Evolutionary conservation across 345 rosid genomes (phyloP), one percentile per base, ranked within the genome.

Genomic region (Bretschneidera sinensis): DNA sequence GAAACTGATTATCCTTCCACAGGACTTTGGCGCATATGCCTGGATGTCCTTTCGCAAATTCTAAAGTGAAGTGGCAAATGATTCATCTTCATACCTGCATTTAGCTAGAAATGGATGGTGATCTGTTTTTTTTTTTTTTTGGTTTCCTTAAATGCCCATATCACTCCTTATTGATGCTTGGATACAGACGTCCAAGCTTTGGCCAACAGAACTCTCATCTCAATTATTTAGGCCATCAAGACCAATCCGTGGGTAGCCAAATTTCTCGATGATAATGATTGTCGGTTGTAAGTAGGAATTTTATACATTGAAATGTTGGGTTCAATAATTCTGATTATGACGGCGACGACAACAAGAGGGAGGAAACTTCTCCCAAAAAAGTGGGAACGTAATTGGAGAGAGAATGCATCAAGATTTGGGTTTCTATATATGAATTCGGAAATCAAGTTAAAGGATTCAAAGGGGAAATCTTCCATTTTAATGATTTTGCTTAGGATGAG

Each of bases 171-270:
- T 39, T 39, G 10, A 39, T 11, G 10, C 10, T 9, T 39, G 15
- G 45, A 39, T 39, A 39, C 15, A 39, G 45, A 39, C 16, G 45
- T 39, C 9, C 45, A 14, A 39, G 45, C 16, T 39, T 39, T 39
- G 45, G 2, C 15, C 15, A 1, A 39, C 10, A 1, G 15, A 39
- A 39, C 45, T 13, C 45, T 39, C 9, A 4, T 39, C 10, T 51
- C 73, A 61, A 68, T 61, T 71, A 56, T 52, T 61, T 60, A 49
- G 31, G 15, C 56, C 54, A 39, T 48, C 31, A 25, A 15, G 21
- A 14, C 56, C 50, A 28, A 57, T 43, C 21, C 43, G 22, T 51
- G 21, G 33, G 54, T 34, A 57, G 33, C 53, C 43, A 18, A 19
- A 17, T 49, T 63, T 59, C 48, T 34, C 17, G 62, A 53, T 63